Conservation (phyloP, 768 basidiomycete genomes). For the Pisolithus tinctorius region DNA sequence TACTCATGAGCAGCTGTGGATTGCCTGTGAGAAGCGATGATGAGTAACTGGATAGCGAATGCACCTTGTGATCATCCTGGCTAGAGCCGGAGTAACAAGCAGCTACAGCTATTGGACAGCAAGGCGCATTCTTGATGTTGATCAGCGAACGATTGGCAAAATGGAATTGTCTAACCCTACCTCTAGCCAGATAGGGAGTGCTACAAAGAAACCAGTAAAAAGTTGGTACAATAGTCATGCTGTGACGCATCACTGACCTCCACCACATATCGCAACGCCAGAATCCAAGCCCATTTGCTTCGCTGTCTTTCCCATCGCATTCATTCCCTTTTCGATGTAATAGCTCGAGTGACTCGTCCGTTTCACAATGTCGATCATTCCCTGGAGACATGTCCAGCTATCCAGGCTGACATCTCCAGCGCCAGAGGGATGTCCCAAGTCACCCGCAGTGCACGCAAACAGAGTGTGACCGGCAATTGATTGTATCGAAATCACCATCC, state of each 20-base stretch:
- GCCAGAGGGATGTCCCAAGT: constrained; percentile 59
- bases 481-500: constrained; percentile 75
- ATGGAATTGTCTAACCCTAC: constrained; percentile 28
- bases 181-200: constrained; percentile 83
- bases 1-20: constrained; percentile 52
- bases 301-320: constrained; percentile 72
- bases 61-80: constrained; percentile 70
- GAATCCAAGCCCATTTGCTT: constrained; percentile 64
- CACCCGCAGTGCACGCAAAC: constrained; percentile 80
- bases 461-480: constrained; percentile 71
- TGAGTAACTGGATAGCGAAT: constrained; percentile 16
- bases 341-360: constrained; percentile 80
- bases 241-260: constrained; percentile 46
- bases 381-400: constrained; percentile 72
- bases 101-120: constrained; percentile 72
- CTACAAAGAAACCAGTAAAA: constrained; percentile 31
- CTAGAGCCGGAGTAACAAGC: constrained; percentile 81
- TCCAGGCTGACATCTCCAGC: constrained; percentile 74
- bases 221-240: background rate
- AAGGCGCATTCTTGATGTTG: constrained; percentile 59
- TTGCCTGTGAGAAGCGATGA: constrained; percentile 3
- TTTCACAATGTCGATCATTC: constrained; percentile 72
- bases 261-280: constrained; percentile 62
- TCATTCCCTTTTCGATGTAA: constrained; percentile 84
- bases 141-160: constrained; percentile 2